Conservation (phyloP, 805 yeast genomes). For the Zygosaccharomyces bailii region DNA sequence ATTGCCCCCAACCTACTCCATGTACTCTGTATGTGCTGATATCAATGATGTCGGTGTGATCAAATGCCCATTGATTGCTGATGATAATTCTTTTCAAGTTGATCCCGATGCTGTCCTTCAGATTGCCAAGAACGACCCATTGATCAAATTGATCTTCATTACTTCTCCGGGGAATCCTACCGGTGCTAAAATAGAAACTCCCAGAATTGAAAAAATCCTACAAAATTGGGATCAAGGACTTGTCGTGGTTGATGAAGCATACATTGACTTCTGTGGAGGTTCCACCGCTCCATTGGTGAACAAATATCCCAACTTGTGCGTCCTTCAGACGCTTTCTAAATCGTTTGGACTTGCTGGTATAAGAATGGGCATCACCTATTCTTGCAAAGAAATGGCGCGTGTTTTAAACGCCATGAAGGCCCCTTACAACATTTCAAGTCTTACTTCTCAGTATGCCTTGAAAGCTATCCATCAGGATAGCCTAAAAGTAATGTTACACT, state of each 20-base stretch:
- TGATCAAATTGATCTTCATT: slow-evolving; percentile 71
- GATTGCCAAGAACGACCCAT: slow-evolving; percentile 50
- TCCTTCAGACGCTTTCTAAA: slow-evolving; percentile 87
- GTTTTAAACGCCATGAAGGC: slow-evolving; percentile 89
- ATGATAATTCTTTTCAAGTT: slow-evolving; percentile 61
- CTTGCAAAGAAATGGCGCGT: slow-evolving; percentile 55
- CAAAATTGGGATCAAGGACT: slow-evolving; percentile 64
- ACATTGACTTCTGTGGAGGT: slow-evolving; percentile 80
- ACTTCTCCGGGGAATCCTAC: slow-evolving; percentile 99
- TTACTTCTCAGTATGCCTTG: slow-evolving; percentile 70
- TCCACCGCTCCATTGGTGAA: slow-evolving; percentile 78
- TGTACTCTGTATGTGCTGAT: slow-evolving; percentile 89
- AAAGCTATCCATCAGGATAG: slow-evolving; percentile 66
- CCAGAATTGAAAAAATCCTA: slow-evolving; percentile 48
- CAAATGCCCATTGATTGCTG: slow-evolving; percentile 58
- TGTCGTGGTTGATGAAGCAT: slow-evolving; percentile 91
- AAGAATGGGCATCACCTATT: slow-evolving; percentile 78
- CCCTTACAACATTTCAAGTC: slow-evolving; percentile 87
- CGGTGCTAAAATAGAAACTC: slow-evolving; percentile 55
- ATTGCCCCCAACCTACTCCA: slow-evolving; percentile 96
- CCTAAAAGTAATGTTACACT: slow-evolving; percentile 53
- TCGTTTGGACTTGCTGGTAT: slow-evolving; percentile 96
- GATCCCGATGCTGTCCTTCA: slow-evolving; percentile 54
- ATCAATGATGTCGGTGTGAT: slow-evolving; percentile 83
- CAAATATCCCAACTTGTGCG: slow-evolving; percentile 77